Evolutionary conservation across 2,329 filamentous ascomycete species (phyloP).

Genomic region (Xylariaceae sp.): DNA sequence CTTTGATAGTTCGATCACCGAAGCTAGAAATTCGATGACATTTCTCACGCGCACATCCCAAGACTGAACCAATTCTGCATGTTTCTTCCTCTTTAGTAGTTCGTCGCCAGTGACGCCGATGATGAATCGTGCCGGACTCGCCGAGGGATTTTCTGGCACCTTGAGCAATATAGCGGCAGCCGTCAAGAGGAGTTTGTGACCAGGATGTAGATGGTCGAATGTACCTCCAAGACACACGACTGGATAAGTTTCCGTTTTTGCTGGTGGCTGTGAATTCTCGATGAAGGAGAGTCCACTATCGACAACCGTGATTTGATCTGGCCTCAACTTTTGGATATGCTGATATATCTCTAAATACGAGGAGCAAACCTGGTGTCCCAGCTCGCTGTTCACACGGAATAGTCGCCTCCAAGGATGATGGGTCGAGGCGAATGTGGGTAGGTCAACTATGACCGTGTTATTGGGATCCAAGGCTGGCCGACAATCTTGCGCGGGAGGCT

Average conservation of each 20-base stretch:
- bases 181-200: conserved; percentile 94
- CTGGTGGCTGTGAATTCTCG: conserved; percentile 20
- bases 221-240: conserved; percentile 83
- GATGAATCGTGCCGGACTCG: conserved; percentile 54
- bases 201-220: conserved; percentile 91
- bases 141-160: conserved; percentile 38
- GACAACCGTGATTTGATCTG: conserved; percentile 47
- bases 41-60: conserved; percentile 69
- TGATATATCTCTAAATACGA: conserved; percentile 45
- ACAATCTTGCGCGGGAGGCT: conserved; percentile 31
- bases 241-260: conserved; percentile 39
- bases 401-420: conserved; percentile 58
- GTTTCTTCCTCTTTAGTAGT: conserved; percentile 83
- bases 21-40: conserved; percentile 68
- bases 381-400: conserved; percentile 61
- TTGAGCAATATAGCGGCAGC: conserved; percentile 70
- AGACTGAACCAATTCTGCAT: conserved; percentile 69
- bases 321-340: conserved; percentile 40
- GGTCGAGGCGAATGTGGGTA: conserved; percentile 47
- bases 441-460: conserved; percentile 43
- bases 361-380: conserved; percentile 53
- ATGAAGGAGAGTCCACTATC: conserved; percentile 48
- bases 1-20: conserved; percentile 44
- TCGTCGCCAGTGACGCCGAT: conserved; percentile 87
- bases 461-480: conserved; percentile 38